Evolutionary conservation across 768 basidiomycete genomes (phyloP), one percentile per base, ranked within the genome.

Genomic region (Tremella fuciformis): DNA sequence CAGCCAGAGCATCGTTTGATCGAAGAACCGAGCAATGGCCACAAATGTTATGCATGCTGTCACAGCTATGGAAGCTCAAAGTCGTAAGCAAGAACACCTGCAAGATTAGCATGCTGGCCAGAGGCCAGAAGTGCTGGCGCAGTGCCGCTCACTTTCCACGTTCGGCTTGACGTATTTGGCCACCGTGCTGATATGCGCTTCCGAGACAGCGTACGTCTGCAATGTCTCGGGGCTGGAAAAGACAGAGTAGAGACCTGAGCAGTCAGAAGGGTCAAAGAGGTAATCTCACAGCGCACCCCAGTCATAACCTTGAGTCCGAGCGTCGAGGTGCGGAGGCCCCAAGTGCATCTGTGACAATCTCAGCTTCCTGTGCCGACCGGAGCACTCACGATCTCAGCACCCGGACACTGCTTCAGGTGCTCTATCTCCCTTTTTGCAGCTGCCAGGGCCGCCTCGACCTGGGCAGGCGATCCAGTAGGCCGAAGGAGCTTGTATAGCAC

Each of bases 181-280:
- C 39, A 77, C 76, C 25, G 59, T 63, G 40, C 66, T 69, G 37
- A 71, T 59, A 52, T 77, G 76, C 21, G 59, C 76, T n/a, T 77
- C 69, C 3, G 65, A 67, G 13, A 77, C 76, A 18, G 70, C 69
- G 55, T 77, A 77, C 50, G 64, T 64, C 22, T 75, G 59, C 39
- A 77, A 50, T 16, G 65, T 66, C 24, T 67, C 69, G 0, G 26
- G 8, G 34, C 63, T 65, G 0, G 66, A 56, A 53, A 77, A 75
- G 59, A 74, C 59, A 0, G 75, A 75, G 66, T 75, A 77, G 24
- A 77, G 64, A 37, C 75, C n/a, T n/a, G n/a, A n/a, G n/a, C n/a
- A n/a, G n/a, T n/a, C n/a, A n/a, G n/a, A n/a, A n/a, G n/a, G n/a
- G n/a, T n/a, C n/a, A n/a, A n/a, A n/a, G n/a, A n/a, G n/a, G n/a